Evolutionary conservation across 2,329 filamentous ascomycete species (phyloP).

Genomic region (Nothopassalora personata): DNA sequence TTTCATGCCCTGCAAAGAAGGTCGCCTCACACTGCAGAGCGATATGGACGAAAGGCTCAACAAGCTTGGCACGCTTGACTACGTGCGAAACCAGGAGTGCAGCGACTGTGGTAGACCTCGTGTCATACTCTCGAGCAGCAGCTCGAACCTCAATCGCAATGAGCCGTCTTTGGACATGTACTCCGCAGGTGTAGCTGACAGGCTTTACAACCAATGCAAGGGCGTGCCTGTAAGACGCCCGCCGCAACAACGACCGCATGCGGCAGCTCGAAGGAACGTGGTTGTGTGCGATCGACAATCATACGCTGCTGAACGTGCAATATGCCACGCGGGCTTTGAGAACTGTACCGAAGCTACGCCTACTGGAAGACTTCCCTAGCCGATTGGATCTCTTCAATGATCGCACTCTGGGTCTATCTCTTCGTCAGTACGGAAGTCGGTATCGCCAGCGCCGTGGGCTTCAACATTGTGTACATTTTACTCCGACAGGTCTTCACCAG

Average conservation of each 20-base stretch:
- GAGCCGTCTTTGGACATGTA: background rate
- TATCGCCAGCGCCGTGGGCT: conserved; percentile 53
- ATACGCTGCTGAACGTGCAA: background rate
- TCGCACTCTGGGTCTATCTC: conserved; percentile 60
- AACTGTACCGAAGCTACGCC: conserved; percentile 38
- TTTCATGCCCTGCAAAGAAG: background rate
- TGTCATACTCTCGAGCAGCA: background rate
- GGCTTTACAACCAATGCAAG: background rate
- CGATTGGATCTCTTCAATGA: conserved; percentile 59
- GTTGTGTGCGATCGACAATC: background rate
- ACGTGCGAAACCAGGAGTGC: background rate
- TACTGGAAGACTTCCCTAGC: conserved; percentile 62
- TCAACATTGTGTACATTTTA: conserved; percentile 48
- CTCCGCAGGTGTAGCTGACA: background rate
- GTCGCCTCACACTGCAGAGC: background rate
- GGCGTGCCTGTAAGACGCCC: background rate
- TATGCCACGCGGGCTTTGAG: background rate
- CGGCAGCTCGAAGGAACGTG: background rate
- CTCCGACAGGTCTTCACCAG: conserved; percentile 54
- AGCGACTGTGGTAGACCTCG: no score
- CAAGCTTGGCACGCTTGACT: background rate
- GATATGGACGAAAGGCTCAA: background rate
- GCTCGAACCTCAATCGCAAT: background rate
- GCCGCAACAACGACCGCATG: background rate
- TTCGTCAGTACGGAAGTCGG: conserved; percentile 58